A percentile compares a stretch with the other conserved stretches of the same genome.
Conservation (phyloP, 805 yeast species). For the Barnettozyma sucrosica region DNA sequence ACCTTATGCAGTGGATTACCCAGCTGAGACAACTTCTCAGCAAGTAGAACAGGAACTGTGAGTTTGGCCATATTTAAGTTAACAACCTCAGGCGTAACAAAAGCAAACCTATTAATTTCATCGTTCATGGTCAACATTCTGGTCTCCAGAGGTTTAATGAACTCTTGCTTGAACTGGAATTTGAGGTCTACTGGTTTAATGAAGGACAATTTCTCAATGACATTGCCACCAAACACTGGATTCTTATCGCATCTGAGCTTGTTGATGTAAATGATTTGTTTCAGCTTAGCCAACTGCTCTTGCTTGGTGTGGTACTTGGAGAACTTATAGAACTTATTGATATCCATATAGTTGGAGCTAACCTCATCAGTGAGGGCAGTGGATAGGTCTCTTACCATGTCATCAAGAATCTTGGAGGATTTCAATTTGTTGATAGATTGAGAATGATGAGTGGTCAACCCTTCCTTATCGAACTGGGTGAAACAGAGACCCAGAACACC, state of each 20-base stretch:
- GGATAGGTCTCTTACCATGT: slow-evolving; percentile 40
- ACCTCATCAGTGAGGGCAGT: slow-evolving; percentile 26
- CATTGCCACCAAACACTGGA: slow-evolving; percentile 66
- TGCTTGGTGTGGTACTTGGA: slow-evolving; percentile 47
- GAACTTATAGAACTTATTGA: slow-evolving; percentile 55
- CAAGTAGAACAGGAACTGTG: slow-evolving; percentile 35
- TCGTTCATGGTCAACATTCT: slow-evolving; percentile 39
- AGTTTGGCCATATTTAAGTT: slow-evolving; percentile 62
- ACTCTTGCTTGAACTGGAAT: slow-evolving; percentile 20
- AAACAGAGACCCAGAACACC: slow-evolving; percentile 57
- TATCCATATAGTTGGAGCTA: slow-evolving; percentile 29
- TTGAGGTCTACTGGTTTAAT: slow-evolving; percentile 25
- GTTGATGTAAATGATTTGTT: slow-evolving; percentile 59
- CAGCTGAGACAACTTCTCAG: slow-evolving; percentile 24
- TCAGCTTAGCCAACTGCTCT: slow-evolving; percentile 44
- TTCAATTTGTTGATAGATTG: slow-evolving; percentile 39
- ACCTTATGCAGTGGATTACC: slow-evolving; percentile 66
- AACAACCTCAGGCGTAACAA: slow-evolving; percentile 83
- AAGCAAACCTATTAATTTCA: slow-evolving; percentile 68
- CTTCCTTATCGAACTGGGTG: slow-evolving; percentile 34
- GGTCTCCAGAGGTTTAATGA: slow-evolving; percentile 38
- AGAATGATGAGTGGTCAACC: slow-evolving; percentile 40
- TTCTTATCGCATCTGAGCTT: slow-evolving; percentile 52
- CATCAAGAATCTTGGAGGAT: slow-evolving; percentile 40
- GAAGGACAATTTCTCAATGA: slow-evolving; percentile 38